These are phyloP conservation scores for Punica granatum DNA, from an alignment of 345 rosid species.

Conservation along the genomic window DNA sequence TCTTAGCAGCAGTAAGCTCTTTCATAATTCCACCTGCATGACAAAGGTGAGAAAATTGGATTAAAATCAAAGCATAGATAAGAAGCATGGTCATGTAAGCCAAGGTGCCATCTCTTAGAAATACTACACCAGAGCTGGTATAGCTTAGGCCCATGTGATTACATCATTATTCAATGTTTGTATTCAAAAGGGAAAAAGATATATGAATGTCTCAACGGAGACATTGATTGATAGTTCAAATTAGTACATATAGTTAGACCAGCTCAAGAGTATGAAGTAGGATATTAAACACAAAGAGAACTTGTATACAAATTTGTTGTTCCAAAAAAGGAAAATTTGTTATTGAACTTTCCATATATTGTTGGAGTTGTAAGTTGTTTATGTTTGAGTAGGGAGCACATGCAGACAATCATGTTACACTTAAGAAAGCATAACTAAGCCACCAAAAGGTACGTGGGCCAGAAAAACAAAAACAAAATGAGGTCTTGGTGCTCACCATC, in stretches of 20 bases:
- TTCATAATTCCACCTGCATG: conserved; percentile 71
- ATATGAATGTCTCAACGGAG: neutral
- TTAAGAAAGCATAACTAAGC: too few relatives aligned
- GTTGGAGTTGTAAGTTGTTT: too few relatives aligned
- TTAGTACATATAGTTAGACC: neutral
- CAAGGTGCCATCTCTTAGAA: too few relatives aligned
- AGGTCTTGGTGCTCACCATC: conserved; percentile 73
- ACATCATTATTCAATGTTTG: neutral
- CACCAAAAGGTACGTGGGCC: conserved; percentile 27
- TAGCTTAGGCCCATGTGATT: too few relatives aligned
- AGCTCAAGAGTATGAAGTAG: neutral
- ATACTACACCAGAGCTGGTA: too few relatives aligned
- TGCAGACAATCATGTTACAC: neutral
- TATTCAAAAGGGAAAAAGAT: too few relatives aligned
- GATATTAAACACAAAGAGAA: neutral
- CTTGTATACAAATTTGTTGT: neutral
- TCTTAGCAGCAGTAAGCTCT: conserved; percentile 73
- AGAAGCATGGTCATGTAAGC: neutral
- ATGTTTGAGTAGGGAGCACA: neutral
- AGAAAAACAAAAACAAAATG: neutral
- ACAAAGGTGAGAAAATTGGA: neutral
- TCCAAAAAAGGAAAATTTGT: neutral
- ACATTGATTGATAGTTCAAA: neutral
- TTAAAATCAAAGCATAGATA: neutral
- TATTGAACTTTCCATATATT: neutral